Evolutionary conservation across 108 stramenopile species (phyloP), one percentile per base, ranked within the genome.

Genomic region (Skeletonema menzelii): DNA sequence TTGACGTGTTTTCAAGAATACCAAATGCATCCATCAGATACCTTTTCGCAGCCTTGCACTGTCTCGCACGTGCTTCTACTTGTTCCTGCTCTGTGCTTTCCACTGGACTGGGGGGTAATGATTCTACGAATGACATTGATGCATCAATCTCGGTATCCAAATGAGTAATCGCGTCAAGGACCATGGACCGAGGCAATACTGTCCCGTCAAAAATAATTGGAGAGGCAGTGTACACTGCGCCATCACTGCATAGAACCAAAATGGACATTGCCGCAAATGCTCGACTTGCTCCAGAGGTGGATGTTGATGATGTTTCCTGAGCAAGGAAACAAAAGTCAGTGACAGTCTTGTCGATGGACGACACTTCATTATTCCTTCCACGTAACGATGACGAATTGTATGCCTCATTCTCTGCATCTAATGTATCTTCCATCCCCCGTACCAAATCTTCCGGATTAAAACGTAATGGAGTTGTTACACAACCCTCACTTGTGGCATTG

Each of bases 131-230:
- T 34, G 55, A 26, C 12, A 7, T 26, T 4, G 68, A 74, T n/a
- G 64, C 70, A 8, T 71, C 80, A 58, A 81, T 76, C 63, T 74
- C 80, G 27, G 59, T 63, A 28, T 81, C 67, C 42, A 73, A 31
- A 4, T 38, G 57, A 8, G 59, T 27, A 0, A 84, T 35, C 8
- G 84, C 65, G 24, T 82, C 58, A 8, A 78, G 46, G 1, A 94
- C 66, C 20, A 49, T 35, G 10, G 61, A 40, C 1, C 76, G 75
- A 24, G 89, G 82, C 17, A 89, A 75, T 34, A 87, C 70, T 0
- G 82, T 82, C 5, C 89, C 90, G 47, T 86, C 77, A 65, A 94
- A 94, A 6, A 91, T 30, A 64, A 91, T 73, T 12, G 93, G 93
- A 37, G 83, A 82, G 2, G 89, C 90, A 19, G 67, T 76, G 20